Evolutionary conservation across 192 early-diverging fungal genomes (phyloP), one percentile per base, ranked within the genome.

Genomic region (Pecoramyces ruminantium): DNA sequence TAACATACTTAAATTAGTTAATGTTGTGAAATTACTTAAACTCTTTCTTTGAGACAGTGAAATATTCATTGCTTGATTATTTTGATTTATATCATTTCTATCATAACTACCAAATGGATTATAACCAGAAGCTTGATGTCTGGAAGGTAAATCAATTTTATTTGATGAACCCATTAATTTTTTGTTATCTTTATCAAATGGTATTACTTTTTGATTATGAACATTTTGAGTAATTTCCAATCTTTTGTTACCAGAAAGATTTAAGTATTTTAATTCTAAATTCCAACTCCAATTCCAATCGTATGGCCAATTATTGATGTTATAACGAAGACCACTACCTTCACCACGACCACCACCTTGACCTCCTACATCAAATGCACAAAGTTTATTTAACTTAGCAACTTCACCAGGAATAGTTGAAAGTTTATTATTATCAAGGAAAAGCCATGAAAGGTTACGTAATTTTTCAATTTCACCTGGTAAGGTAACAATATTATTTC

Each of bases 231-330:
- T 94, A 85, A 97, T 96, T 85, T 95, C 94, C 30, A 97, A 86
- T 67, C 94, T 86, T 82, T 94, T 93, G 83, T 96, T 96, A 79
- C 95, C 94, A 13, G 95, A 96, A 80, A 97, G 88, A 82, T 96
- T 95, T 29, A 97, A 88, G 78, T 95, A 97, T 83, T 92, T 93
- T 27, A 97, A 88, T 21, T 93, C 92, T 38, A 94, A 85, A 82
- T 97, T 97, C 94, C 94, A 95, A 83, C 95, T 96, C 89, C 96
- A 97, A 83, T 97, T 97, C 96, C 96, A 97, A 83, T 97, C 96
- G 83, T 94, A 96, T 18, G 93, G 94, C 94, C 95, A 97, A 84
- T 97, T 97, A 51, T 93, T 90, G 80, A 96, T 94, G 82, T 97
- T 97, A 85, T 96, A 97, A 86, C 94, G 94, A 78, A 97, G 87